Conservation (phyloP, 2,329 filamentous ascomycete species). For the Neofusicoccum sp. region DNA sequence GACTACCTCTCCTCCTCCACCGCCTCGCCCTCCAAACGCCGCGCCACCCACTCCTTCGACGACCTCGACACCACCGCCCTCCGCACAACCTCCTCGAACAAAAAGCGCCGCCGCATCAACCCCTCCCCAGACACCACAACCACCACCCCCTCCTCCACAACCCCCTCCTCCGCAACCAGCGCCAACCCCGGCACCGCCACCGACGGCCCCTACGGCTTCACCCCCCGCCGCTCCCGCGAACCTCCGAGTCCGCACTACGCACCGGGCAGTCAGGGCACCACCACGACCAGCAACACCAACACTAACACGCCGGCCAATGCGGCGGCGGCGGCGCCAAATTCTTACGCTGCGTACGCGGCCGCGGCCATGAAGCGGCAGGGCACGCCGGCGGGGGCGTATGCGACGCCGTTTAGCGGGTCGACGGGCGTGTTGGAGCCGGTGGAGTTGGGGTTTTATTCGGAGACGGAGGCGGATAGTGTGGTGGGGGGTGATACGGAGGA, state of each 20-base stretch:
- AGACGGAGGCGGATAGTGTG: background rate
- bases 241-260: conserved; percentile 42
- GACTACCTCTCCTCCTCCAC: conserved; percentile 22
- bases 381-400: background rate
- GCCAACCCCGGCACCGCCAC: conserved; percentile 24
- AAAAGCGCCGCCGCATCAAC: conserved; percentile 53
- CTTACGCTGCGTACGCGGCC: too few relatives aligned
- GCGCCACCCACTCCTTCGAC: conserved; percentile 21
- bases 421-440: background rate
- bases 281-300: too few relatives aligned
- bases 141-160: conserved; percentile 33
- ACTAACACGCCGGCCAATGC: background rate
- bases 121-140: conserved; percentile 34
- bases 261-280: background rate
- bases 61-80: background rate
- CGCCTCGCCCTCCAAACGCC: conserved; percentile 30
- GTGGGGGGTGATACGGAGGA: background rate
- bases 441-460: background rate
- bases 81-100: conserved; percentile 21
- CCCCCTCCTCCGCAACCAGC: conserved; percentile 27
- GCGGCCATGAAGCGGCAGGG: background rate
- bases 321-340: too few relatives aligned
- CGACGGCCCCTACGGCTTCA: conserved; percentile 39
- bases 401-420: background rate
- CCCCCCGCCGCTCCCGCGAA: conserved; percentile 48